phyloP scores from a whole-genome alignment of 1,284 basidiomycete species.

The Papiliotrema flavescens region DNA sequence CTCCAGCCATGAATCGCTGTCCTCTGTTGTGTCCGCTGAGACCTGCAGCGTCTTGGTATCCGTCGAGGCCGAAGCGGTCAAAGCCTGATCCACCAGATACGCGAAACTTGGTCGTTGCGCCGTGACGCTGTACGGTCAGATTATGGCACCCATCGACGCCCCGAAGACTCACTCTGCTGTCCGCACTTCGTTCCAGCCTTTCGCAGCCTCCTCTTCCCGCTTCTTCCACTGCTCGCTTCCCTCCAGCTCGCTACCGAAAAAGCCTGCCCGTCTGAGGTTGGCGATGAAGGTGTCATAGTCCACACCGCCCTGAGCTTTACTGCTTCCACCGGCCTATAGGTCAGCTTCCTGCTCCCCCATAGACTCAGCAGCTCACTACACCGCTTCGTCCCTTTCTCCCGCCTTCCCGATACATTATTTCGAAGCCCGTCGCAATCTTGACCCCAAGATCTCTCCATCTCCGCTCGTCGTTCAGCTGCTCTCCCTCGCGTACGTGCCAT shows the following conservation, averaged over 20 bases:
- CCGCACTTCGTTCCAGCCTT: conserved; percentile 62
- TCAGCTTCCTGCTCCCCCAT: too few species aligned
- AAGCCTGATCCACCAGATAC: conserved; percentile 61
- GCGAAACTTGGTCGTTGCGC: conserved; percentile 66
- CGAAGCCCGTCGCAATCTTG: conserved; percentile 90
- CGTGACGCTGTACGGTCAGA: conserved; percentile 12
- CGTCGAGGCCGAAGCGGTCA: conserved; percentile 42
- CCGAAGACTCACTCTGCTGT: conserved; percentile 60
- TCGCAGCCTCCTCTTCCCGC: conserved; percentile 66
- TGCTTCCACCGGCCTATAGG: too few species aligned
- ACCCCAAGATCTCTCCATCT: conserved; percentile 79
- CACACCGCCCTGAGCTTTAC: too few species aligned
- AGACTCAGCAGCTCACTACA: conserved; percentile 51
- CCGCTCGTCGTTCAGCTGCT: conserved; percentile 52
- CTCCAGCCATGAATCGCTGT: conserved; percentile 44
- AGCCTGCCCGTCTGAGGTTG: conserved; percentile 61
- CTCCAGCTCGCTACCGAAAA: conserved; percentile 70
- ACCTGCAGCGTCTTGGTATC: conserved; percentile 10
- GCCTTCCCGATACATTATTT: conserved; percentile 83
- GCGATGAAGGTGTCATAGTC: conserved; percentile 47
- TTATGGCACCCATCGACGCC: background rate
- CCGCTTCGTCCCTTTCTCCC: conserved; percentile 54
- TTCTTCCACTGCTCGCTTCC: conserved; percentile 71
- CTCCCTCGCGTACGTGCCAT: conserved; percentile 39
- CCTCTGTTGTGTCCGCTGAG: conserved; percentile 24